These are phyloP conservation scores for Limnanthes douglasii DNA, from an alignment of 345 rosid species.

Conservation along the genomic window DNA sequence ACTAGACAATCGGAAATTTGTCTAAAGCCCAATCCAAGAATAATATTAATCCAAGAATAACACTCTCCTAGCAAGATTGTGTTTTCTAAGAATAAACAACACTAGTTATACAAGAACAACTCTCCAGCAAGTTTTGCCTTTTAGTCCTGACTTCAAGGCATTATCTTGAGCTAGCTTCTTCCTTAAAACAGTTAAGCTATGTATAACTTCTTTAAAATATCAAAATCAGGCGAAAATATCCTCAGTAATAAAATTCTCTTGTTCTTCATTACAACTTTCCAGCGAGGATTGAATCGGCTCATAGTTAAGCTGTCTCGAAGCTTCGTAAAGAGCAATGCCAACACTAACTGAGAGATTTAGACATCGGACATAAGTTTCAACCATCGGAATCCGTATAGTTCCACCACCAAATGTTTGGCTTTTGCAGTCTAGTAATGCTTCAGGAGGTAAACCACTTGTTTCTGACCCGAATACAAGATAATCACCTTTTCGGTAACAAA, in stretches of 20 bases:
- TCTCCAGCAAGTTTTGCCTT: no score
- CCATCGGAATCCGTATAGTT: constrained; percentile 77
- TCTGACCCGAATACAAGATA: constrained; percentile 87
- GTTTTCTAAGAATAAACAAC: no score
- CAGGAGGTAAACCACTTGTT: constrained; percentile 76
- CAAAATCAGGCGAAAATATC: constrained; percentile 55
- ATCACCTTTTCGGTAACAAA: constrained; percentile 63
- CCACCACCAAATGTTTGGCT: constrained; percentile 49
- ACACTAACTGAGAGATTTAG: constrained; percentile 87
- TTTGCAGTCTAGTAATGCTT: constrained; percentile 62
- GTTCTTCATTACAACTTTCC: constrained; percentile 11
- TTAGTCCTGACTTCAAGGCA: no score
- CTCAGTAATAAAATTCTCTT: constrained; percentile 28
- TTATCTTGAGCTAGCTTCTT: no score
- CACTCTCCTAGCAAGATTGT: no score
- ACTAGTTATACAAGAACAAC: no score
- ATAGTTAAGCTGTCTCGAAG: constrained; percentile 72
- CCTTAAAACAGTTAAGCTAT: no score
- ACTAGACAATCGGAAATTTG: no score
- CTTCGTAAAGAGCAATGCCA: constrained; percentile 86
- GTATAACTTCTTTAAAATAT: no score
- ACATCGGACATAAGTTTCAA: constrained; percentile 85
- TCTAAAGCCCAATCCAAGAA: no score
- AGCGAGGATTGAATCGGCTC: constrained; percentile 41
- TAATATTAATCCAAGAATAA: no score